Conservation (phyloP, 306 rosid genomes). For the Cucurbita ficifolia region DNA sequence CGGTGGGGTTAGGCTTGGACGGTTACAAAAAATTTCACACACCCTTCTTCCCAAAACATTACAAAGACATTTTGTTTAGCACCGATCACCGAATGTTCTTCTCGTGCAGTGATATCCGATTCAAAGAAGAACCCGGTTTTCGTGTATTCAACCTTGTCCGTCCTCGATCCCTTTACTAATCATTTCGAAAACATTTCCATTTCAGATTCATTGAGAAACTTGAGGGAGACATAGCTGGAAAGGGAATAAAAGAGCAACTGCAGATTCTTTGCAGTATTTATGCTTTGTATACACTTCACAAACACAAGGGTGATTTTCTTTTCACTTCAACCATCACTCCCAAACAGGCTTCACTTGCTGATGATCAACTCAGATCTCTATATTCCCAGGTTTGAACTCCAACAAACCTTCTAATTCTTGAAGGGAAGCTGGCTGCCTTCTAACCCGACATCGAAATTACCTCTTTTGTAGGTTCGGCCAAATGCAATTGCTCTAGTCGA, state of each 20-base stretch:
- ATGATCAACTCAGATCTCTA: constrained; percentile 59
- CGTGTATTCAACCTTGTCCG: background rate
- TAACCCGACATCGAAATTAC: background rate
- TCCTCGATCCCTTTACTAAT: background rate
- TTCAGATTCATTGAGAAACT: constrained; percentile 75
- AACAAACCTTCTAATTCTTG: background rate
- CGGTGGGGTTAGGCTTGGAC: too few relatives aligned
- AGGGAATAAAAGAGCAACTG: constrained; percentile 73
- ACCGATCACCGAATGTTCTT: too few relatives aligned
- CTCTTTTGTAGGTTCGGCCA: constrained; percentile 57
- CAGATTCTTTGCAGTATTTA: constrained; percentile 56
- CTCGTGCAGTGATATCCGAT: too few relatives aligned
- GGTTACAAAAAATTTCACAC: background rate
- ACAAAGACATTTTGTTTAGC: too few relatives aligned
- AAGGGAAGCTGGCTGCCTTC: constrained; percentile 1
- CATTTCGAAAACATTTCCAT: background rate
- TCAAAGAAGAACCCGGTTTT: background rate
- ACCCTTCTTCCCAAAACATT: too few relatives aligned
- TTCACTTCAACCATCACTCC: constrained; percentile 56
- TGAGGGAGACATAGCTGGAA: constrained; percentile 71
- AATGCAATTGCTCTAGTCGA: constrained; percentile 82
- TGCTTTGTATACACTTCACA: constrained; percentile 67
- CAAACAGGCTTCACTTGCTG: constrained; percentile 73
- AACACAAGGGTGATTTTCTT: constrained; percentile 69
- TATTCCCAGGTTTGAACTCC: constrained; percentile 63